Base-by-base conservation (phyloP, 208 protist species). In the Leishmania tropica region DNA sequence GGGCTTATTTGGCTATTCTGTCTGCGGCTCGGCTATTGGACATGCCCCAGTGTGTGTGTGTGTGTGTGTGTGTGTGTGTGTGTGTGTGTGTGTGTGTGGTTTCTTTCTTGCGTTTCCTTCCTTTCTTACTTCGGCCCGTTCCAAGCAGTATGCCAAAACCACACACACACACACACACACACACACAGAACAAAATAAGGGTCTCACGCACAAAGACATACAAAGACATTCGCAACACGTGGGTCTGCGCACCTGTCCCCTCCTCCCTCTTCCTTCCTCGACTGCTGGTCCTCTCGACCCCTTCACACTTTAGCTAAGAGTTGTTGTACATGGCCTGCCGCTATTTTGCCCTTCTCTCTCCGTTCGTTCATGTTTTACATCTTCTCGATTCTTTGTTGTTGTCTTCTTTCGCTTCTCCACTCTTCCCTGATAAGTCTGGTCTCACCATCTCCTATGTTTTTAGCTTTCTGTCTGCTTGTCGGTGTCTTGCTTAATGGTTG, bases 351-450 rank as follows among this genome's bases (percentile, higher is more conserved):
- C 7, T 74, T 31, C n/a, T 74, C 24, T 74, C 10, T 24, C 56
- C 37, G 72, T 76, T 62, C 19, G 56, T 76, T 21, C 35, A 3
- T 62, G n/a, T 17, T 74, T 68, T 71, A 74, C 67, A 35, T 75
- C 45, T 54, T 62, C 53, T 76, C n/a, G 45, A 56, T 42, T 19
- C 0, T 79, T 78, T 79, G 48, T 45, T 84, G 51, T 48, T 65
- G 2, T 58, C 78, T 37, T 7, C 65, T n/a, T 47, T 35, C 53
- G 51, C 62, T 40, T 40, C 62, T 67, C 31, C 62, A 10, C 28
- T 6, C 31, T n/a, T 67, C 15, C 13, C 28, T 24, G 3, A 40
- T 67, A 21, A 21, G 8, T 19, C 62, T 40, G 13, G 31, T 3
- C 31, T 24, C 13, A 67, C 13, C 62, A 67, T 67, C n/a, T 67